phyloP scores from a whole-genome alignment of 2,329 filamentous ascomycete genomes.

The Colletotrichum phormii region DNA sequence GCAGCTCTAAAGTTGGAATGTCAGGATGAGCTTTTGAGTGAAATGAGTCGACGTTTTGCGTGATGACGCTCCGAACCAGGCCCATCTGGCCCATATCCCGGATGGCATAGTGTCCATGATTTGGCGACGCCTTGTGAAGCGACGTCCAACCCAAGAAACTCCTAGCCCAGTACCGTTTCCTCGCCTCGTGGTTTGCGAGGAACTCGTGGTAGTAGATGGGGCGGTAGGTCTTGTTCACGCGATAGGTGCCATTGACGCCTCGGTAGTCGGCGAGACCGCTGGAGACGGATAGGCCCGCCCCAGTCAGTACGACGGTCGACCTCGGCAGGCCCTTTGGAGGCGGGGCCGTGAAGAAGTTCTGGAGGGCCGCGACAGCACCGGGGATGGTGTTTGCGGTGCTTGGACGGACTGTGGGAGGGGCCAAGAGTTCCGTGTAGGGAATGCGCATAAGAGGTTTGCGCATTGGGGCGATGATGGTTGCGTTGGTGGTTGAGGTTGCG shows the following conservation, averaged over 20 bases:
- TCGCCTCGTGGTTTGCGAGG: slow-evolving; percentile 79
- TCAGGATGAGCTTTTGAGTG: slow-evolving; percentile 81
- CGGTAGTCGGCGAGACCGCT: slow-evolving; percentile 95
- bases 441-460: slow-evolving; percentile 84
- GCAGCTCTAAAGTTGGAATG: slow-evolving; percentile 83
- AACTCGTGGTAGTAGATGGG: slow-evolving; percentile 97
- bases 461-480: slow-evolving; percentile 54
- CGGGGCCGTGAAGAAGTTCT: slow-evolving; percentile 77
- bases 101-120: slow-evolving; percentile 82
- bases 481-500: slow-evolving; percentile 1
- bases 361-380: slow-evolving; percentile 82
- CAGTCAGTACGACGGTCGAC: slow-evolving; percentile 70
- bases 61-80: slow-evolving; percentile 81
- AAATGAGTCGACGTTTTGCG: slow-evolving; percentile 98
- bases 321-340: slow-evolving; percentile 61
- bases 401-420: slow-evolving; percentile 81
- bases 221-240: slow-evolving; percentile 88
- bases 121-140: slow-evolving; percentile 82
- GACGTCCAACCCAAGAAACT: slow-evolving; percentile 94
- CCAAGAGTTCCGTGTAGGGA: slow-evolving; percentile 87
- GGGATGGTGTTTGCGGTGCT: slow-evolving; percentile 74
- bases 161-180: slow-evolving; percentile 95
- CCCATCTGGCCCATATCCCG: slow-evolving; percentile 78
- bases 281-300: slow-evolving; percentile 92
- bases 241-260: slow-evolving; percentile 90